Conservation (phyloP, 768 basidiomycete species). For the button mushroom (Agaricus bisporus) region DNA sequence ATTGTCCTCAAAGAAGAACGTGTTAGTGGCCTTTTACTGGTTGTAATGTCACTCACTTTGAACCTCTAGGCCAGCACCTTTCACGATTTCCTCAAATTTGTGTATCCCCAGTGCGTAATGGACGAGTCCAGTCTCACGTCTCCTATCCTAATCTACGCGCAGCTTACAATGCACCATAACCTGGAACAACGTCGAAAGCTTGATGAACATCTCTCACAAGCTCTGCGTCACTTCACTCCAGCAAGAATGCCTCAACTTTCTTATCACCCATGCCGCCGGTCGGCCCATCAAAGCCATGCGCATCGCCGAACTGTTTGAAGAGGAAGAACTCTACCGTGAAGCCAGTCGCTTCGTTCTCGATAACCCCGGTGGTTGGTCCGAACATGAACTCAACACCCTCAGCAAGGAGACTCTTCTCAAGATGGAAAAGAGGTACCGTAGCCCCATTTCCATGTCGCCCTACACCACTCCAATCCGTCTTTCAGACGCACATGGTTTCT, state of each 20-base stretch:
- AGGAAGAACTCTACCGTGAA: conserved; percentile 88
- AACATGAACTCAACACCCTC: conserved; percentile 76
- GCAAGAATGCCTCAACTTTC: conserved; percentile 77
- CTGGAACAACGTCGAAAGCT: conserved; percentile 91
- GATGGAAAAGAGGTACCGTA: conserved; percentile 69
- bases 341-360: conserved; percentile 89
- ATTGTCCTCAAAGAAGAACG: conserved; percentile 90
- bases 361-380: conserved; percentile 82
- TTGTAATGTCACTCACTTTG: conserved; percentile 1
- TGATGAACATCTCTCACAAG: conserved; percentile 88
- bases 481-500: conserved; percentile 89
- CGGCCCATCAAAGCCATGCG: conserved; percentile 90
- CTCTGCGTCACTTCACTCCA: conserved; percentile 80
- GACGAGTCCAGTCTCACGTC: not conserved
- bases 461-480: not conserved
- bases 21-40: conserved; percentile 27
- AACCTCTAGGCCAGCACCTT: conserved; percentile 64
- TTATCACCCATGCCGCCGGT: conserved; percentile 89
- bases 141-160: conserved; percentile 1
- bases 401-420: conserved; percentile 80
- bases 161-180: conserved; percentile 89
- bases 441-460: conserved; percentile 11
- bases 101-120: conserved; percentile 80
- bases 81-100: conserved; percentile 89
- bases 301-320: conserved; percentile 85